Percentiles rank a stretch among this genome's conserved stretches.
phyloP scores from a whole-genome alignment of 306 rosid genomes.

The Castanea crenata region DNA sequence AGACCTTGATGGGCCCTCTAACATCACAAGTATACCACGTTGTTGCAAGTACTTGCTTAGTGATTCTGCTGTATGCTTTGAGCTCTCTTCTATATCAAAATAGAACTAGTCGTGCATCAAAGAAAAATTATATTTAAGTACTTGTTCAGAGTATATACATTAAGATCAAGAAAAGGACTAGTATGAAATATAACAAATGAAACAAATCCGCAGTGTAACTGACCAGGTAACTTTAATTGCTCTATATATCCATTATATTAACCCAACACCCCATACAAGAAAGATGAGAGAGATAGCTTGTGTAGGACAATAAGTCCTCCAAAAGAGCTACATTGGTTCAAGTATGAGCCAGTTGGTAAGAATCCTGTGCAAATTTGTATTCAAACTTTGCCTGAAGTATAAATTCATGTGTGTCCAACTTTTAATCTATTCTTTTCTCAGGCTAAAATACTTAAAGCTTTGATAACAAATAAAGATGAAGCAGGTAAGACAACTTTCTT shows the following conservation, averaged over 20 bases:
- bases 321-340: not conserved
- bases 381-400: too few relatives aligned
- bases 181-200: not conserved
- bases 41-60: slow-evolving; percentile 54
- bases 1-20: slow-evolving; percentile 59
- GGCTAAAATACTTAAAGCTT: too few relatives aligned
- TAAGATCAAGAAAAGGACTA: not conserved
- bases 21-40: slow-evolving; percentile 56
- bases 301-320: not conserved
- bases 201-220: not conserved
- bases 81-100: slow-evolving; percentile 51
- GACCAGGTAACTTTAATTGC: not conserved
- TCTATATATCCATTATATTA: not conserved
- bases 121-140: not conserved
- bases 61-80: slow-evolving; percentile 45
- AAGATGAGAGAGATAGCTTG: not conserved
- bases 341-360: too few relatives aligned
- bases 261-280: not conserved
- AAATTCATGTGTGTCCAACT: too few relatives aligned
- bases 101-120: slow-evolving; percentile 43
- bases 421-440: too few relatives aligned
- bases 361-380: too few relatives aligned
- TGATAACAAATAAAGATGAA: too few relatives aligned
- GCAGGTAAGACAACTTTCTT: too few relatives aligned
- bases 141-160: not conserved